These are phyloP conservation scores for Nannochloropsis granulata DNA, from an alignment of 108 stramenopile species.

Conservation along the genomic window DNA sequence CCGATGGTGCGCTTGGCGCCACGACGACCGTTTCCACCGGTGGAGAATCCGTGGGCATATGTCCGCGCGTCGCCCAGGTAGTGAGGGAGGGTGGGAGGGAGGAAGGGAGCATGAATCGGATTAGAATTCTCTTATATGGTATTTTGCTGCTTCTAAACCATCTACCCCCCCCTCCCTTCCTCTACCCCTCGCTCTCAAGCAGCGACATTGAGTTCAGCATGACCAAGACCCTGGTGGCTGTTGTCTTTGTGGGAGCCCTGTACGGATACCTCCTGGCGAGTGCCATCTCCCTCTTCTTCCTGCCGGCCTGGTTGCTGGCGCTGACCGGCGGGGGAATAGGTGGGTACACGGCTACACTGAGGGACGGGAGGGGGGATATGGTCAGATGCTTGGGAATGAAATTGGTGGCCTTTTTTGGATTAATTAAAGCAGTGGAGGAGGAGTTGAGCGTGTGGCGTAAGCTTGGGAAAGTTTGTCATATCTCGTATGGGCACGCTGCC, in stretches of 20 bases:
- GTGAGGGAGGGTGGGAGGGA: neutral
- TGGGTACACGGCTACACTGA: neutral
- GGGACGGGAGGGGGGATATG: neutral
- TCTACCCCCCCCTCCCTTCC: neutral
- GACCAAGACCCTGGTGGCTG: neutral
- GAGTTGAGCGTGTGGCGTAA: neutral
- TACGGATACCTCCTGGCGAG: neutral
- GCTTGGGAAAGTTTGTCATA: neutral
- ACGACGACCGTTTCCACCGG: neutral
- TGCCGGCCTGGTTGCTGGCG: neutral
- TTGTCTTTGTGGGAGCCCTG: neutral
- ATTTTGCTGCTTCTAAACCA: neutral
- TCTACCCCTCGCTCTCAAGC: neutral
- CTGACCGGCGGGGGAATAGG: neutral
- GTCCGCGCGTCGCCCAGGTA: neutral
- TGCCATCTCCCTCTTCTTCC: neutral
- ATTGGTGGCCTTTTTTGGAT: slow-evolving; percentile 16
- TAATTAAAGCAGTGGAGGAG: neutral
- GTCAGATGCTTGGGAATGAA: slow-evolving; percentile 5
- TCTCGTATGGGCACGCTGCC: neutral
- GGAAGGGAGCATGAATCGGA: neutral
- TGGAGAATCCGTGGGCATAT: neutral
- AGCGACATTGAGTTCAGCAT: neutral
- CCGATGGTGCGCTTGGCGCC: neutral
- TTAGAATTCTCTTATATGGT: too few relatives aligned